Evolutionary conservation across 306 rosid genomes (phyloP), one percentile per base, ranked within the genome.

Genomic region (Ormosia emarginata): DNA sequence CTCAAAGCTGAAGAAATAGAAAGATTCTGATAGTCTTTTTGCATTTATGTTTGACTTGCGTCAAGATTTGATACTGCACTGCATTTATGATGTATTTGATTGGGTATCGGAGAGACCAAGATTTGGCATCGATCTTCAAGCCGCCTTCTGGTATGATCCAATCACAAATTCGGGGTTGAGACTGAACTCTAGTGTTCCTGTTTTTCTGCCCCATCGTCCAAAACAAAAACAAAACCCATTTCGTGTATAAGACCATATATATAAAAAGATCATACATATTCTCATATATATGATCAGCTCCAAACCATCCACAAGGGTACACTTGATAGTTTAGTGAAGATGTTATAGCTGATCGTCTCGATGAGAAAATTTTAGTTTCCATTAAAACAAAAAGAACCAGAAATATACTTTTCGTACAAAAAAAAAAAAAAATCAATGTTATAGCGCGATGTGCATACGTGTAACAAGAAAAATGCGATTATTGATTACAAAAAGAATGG

Each of bases 1-100:
- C 58, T 77, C 50, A 81, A 34, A 75, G 47, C 49, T 70, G 55
- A 56, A 81, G 33, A 15, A 74, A 7, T 9, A 65, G 29, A 18
- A 71, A 36, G 68, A 71, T 81, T 81, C 59, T 63, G n/a, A n/a
- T 56, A 68, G 59, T 49, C 37, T 18, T 74, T 30, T 74, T 17
- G 1, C 68, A 7, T 24, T 53, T 81, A 34, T 75, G 52, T 75
- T 61, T 85, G 71, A 81, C 71, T 15, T 29, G 30, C 37, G 44
- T 67, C 50, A 57, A 67, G 64, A 82, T 75, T 17, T 75, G 69
- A 55, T 44, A 29, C 12, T n/a, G 14, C 71, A 18, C 47, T 34
- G 70, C 77, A 82, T 82, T 75, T 75, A 30, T 67, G 64, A 8
- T 58, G 4, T 39, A 67, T 75, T 67, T 67, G 0, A 75, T 75